Evolutionary conservation across 306 rosid genomes (phyloP), one percentile per base, ranked within the genome.

Genomic region (Dalbergia cultrata): DNA sequence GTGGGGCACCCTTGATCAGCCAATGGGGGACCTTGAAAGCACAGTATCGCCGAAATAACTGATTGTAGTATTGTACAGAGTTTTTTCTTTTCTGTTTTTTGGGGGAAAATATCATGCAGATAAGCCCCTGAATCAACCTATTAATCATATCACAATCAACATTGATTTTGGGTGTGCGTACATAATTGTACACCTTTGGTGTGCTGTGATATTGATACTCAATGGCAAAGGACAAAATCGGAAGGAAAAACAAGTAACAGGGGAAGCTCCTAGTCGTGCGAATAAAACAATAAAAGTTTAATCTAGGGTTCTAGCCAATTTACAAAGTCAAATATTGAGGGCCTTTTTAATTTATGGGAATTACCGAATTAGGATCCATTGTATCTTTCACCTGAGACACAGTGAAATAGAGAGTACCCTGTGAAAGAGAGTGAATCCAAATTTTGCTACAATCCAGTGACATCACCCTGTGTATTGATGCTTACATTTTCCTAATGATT

Each of bases 131-230:
- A 9, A n/a, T 5, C 9, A 11, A 41, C n/a, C 0, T 39, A 66
- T 62, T 18, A 43, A 67, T 67, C 72, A 43, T 19, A 19, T 19
- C 72, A 9, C 35, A 43, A 21, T 67, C 72, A 19, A 67, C 72
- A 44, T 17, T 41, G 33, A 41, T n/a, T 6, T 6, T 18, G 61
- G 5, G 72, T 41, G 56, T 19, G 31, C 31, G 17, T 67, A 5
- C 13, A 10, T n/a, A n/a, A 22, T 22, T 61, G 13, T 61, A 61
- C 18, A 31, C 7, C 72, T 41, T 19, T 41, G 16, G 10, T 67
- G 11, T 21, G 11, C 39, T 44, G 7, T 21, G 39, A 9, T 13
- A 19, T 68, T 45, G 7, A 45, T 68, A 9, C 19, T 45, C 3
- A 6, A 37, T 7, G 41, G 41, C 41, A 37, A 26, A 26, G 31